A percentile compares a stretch with the other conserved stretches of the same genome.
Conservation (phyloP, 768 basidiomycete species). For the Mycena epipterygia region DNA sequence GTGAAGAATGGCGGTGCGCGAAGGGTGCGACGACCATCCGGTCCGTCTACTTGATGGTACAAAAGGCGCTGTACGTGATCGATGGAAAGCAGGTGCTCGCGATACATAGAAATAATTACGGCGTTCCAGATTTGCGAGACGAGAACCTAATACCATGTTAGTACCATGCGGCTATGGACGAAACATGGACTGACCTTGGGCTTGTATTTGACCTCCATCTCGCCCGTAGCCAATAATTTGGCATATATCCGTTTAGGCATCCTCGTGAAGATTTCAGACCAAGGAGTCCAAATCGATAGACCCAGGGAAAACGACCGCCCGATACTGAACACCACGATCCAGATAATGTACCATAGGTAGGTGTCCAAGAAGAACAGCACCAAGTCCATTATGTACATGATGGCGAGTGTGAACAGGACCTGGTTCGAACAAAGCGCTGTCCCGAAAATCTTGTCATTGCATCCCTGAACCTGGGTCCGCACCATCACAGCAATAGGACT, state of each 20-base stretch:
- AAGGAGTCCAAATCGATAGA: constrained; percentile 98
- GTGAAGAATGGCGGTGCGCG: constrained; percentile 99
- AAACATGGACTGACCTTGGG: constrained; percentile 76
- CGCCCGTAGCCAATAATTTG: constrained; percentile 93
- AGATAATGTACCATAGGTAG: constrained; percentile 99
- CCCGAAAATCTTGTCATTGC: constrained; percentile 89
- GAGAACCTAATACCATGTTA: constrained; percentile 67
- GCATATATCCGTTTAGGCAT: constrained; percentile 98
- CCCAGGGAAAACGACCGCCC: constrained; percentile 92
- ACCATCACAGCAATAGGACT: constrained; percentile 98
- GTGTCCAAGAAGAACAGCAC: constrained; percentile 99
- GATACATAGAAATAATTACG: constrained; percentile 99
- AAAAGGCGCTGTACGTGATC: constrained; percentile 97
- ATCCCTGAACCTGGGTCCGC: constrained; percentile 92
- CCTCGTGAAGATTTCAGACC: constrained; percentile 97
- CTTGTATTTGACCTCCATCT: constrained; percentile 99
- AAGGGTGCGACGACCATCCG: constrained; percentile 90
- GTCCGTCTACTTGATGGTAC: constrained; percentile 95
- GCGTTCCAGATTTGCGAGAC: constrained; percentile 99
- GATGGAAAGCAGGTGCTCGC: constrained; percentile 97
- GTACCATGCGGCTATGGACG: background rate
- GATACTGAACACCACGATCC: constrained; percentile 96
- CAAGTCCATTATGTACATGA: constrained; percentile 99
- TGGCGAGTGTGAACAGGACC: constrained; percentile 92
- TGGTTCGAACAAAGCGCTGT: constrained; percentile 89